A percentile compares a stretch with the other conserved stretches of the same genome.
Conservation (phyloP, 345 rosid genomes). For the Eucalyptus brandiana region DNA sequence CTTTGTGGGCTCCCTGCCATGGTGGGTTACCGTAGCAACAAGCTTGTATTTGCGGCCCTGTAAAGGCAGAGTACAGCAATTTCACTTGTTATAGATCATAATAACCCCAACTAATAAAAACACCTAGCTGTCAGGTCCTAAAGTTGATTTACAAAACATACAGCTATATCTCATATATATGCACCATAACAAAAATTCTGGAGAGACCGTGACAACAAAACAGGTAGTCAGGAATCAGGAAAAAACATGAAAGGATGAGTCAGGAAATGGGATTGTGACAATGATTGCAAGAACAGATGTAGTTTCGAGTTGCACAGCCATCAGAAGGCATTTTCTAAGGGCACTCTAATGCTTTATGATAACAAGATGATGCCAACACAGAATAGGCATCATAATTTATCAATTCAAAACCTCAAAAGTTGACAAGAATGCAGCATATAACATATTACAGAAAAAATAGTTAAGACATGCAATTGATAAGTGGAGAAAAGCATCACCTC, state of each 20-base stretch:
- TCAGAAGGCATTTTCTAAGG: not conserved
- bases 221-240: not conserved
- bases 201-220: not conserved
- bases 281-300: not conserved
- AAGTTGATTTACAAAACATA: not conserved
- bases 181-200: not conserved
- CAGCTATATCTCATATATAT: not conserved
- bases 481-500: conserved; percentile 28
- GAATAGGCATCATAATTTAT: not conserved
- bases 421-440: not conserved
- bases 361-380: not conserved
- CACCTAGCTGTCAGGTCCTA: not conserved
- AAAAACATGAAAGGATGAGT: not conserved
- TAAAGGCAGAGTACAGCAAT: not conserved
- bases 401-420: not conserved
- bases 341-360: not conserved
- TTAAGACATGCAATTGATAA: not conserved
- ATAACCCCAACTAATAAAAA: not conserved
- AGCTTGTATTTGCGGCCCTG: conserved; percentile 87
- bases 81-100: not conserved
- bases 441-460: not conserved
- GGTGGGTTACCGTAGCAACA: conserved; percentile 87
- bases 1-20: conserved; percentile 84
- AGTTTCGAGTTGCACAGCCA: not conserved
- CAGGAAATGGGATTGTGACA: not conserved